These are phyloP conservation scores for Carex parvula DNA, from an alignment of 176 grass and related monocot genomes.

Conservation along the genomic window DNA sequence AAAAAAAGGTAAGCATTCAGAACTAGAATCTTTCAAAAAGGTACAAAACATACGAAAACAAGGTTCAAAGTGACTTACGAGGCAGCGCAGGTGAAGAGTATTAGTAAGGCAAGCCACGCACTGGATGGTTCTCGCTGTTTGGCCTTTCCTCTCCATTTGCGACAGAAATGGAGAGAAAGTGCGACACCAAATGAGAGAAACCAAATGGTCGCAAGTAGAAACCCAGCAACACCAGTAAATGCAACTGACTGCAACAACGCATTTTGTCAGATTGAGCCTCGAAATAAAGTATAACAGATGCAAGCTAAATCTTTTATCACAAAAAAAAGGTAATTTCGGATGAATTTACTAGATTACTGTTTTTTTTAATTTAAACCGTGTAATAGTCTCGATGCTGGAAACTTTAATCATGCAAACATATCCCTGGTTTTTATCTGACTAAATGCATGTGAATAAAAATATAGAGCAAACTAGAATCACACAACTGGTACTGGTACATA, in stretches of 20 bases:
- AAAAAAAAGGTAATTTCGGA: background rate
- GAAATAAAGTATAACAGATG: background rate
- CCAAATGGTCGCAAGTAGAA: slow-evolving; percentile 58
- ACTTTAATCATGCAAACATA: slow-evolving; percentile 1
- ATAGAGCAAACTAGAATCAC: slow-evolving; percentile 9
- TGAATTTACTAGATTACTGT: background rate
- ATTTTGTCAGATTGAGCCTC: background rate
- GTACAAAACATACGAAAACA: background rate
- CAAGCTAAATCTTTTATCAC: background rate
- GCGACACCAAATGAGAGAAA: slow-evolving; percentile 57
- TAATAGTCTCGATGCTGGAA: background rate
- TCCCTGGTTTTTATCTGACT: slow-evolving; percentile 15
- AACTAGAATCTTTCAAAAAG: slow-evolving; percentile 6
- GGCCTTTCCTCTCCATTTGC: slow-evolving; percentile 47
- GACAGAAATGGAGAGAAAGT: slow-evolving; percentile 38
- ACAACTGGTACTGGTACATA: slow-evolving; percentile 36
- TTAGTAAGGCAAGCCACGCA: slow-evolving; percentile 41
- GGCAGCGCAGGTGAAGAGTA: slow-evolving; percentile 51
- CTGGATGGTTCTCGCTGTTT: slow-evolving; percentile 33
- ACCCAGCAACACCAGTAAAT: slow-evolving; percentile 73
- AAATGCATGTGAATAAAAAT: slow-evolving; percentile 29
- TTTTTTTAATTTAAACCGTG: background rate
- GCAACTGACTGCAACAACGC: slow-evolving; percentile 63
- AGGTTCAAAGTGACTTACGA: slow-evolving; percentile 38
- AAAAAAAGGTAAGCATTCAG: background rate